Conservation (phyloP, 371 early-diverging fungal genomes). For the Syncephalastrum monosporum region DNA sequence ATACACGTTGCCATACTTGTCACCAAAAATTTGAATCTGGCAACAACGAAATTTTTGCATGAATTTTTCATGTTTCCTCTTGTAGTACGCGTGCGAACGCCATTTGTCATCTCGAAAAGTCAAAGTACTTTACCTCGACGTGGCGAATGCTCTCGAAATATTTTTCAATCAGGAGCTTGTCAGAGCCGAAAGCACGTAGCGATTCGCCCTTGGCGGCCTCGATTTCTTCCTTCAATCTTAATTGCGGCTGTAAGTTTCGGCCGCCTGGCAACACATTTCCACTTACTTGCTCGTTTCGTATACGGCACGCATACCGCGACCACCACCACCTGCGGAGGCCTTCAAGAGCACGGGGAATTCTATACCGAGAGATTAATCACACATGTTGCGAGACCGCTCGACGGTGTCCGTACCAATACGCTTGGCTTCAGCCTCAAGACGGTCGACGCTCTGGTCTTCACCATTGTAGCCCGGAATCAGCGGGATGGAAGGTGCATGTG, state of each 20-base stretch:
- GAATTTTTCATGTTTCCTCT: constrained; percentile 3
- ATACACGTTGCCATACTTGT: constrained; percentile 75
- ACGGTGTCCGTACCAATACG: constrained; percentile 37
- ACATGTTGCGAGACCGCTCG: not conserved
- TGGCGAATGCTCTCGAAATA: constrained; percentile 90
- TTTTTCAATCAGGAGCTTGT: constrained; percentile 89
- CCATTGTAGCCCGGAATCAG: constrained; percentile 93
- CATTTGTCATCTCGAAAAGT: no score
- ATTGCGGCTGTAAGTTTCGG: constrained; percentile 29
- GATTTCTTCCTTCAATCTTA: constrained; percentile 19
- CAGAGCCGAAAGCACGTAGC: constrained; percentile 86
- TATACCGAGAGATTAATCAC: constrained; percentile 13
- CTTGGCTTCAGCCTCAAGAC: constrained; percentile 53
- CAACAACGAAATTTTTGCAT: not conserved
- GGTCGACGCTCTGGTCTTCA: constrained; percentile 59
- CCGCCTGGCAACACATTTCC: not conserved
- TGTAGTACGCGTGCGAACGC: no score
- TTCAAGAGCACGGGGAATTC: constrained; percentile 89
- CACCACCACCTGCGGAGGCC: constrained; percentile 91
- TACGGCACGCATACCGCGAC: constrained; percentile 86
- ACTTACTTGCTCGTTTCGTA: constrained; percentile 41
- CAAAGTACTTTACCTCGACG: constrained; percentile 65
- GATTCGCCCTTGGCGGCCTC: constrained; percentile 87
- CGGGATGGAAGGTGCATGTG: constrained; percentile 70
- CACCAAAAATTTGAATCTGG: constrained; percentile 80